Conservation (phyloP, 2,329 filamentous ascomycete species). For the Whalleya microplaca region DNA sequence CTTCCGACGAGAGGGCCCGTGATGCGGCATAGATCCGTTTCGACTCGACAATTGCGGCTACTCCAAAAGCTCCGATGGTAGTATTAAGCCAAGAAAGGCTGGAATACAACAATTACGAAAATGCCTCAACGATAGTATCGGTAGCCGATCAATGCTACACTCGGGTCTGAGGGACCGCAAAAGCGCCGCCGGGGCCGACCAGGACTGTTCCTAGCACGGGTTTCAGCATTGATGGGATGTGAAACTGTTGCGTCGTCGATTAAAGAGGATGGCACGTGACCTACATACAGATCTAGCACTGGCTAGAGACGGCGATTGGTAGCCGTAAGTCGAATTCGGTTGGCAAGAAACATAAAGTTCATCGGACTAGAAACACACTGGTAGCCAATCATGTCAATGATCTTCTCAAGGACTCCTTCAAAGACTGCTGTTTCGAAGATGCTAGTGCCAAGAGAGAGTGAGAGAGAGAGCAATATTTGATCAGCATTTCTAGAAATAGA, state of each 20-base stretch:
- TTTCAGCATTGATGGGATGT: constrained; percentile 32
- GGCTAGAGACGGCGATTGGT: background rate
- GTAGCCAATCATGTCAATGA: constrained; percentile 24
- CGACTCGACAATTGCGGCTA: constrained; percentile 29
- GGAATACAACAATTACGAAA: constrained; percentile 23
- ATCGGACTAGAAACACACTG: constrained; percentile 3
- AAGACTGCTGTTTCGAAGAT: constrained; percentile 14
- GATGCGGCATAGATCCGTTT: constrained; percentile 33
- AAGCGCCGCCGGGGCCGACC: constrained; percentile 1
- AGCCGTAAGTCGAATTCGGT: background rate
- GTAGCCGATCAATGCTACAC: constrained; percentile 17
- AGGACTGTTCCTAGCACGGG: constrained; percentile 15
- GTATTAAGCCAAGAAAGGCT: constrained; percentile 23
- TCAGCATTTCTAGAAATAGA: constrained; percentile 28
- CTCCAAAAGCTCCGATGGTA: constrained; percentile 10
- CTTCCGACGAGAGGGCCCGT: constrained; percentile 30
- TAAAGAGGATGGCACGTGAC: constrained; percentile 29
- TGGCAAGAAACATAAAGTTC: constrained; percentile 17
- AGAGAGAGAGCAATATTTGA: constrained; percentile 19
- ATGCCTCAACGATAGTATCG: constrained; percentile 31
- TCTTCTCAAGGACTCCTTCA: constrained; percentile 7
- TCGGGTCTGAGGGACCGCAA: constrained; percentile 14
- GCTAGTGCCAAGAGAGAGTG: constrained; percentile 18
- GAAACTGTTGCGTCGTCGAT: constrained; percentile 29
- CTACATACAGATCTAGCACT: constrained; percentile 4